Evolutionary conservation across 2,329 filamentous ascomycete species (phyloP), one percentile per base, ranked within the genome.

Genomic region (Zopfia rhizophila): DNA sequence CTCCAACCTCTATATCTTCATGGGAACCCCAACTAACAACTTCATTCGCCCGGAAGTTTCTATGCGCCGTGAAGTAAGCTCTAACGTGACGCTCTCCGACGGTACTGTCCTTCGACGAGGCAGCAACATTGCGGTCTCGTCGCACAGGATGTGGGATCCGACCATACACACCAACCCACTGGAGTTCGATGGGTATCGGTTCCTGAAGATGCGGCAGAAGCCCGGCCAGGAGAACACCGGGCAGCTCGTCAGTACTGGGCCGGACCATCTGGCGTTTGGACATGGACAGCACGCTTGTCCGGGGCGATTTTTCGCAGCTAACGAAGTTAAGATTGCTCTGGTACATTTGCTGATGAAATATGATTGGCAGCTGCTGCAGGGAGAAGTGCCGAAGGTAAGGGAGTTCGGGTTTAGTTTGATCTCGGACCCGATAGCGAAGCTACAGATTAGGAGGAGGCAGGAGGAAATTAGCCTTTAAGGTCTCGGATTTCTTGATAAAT

Each of bases 61-160:
- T 8, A 62, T 70, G 59, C 49, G 54, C 12, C 61, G 66, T n/a
- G 39, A 52, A n/a, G 60, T 53, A 13, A 48, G 38, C 5, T 17
- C 47, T 11, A 42, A 62, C 40, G 41, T 68, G 12, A 49, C 29
- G 5, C 58, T 70, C 5, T 59, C 60, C n/a, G 60, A 68, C 37
- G 63, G 64, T 33, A 56, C 53, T 14, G 33, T 49, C 16, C 40
- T 70, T 5, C 65, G 55, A 2, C 50, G 48, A 14, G 57, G 59
- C 17, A 25, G 40, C 7, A 28, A 40, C 4, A 47, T 60, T 10
- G 30, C 48, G 8, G 32, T 58, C 5, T 28, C 35, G 17, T 10
- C 28, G 5, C n/a, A 18, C 13, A 35, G 25, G 8, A 33, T 48
- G 41, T 6, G 8, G 5, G 27, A 56, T 45, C 31, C 48, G 1